These are phyloP conservation scores for Ascocoryne sarcoides DNA, from an alignment of 2,329 filamentous ascomycete species.

Conservation along the genomic window DNA sequence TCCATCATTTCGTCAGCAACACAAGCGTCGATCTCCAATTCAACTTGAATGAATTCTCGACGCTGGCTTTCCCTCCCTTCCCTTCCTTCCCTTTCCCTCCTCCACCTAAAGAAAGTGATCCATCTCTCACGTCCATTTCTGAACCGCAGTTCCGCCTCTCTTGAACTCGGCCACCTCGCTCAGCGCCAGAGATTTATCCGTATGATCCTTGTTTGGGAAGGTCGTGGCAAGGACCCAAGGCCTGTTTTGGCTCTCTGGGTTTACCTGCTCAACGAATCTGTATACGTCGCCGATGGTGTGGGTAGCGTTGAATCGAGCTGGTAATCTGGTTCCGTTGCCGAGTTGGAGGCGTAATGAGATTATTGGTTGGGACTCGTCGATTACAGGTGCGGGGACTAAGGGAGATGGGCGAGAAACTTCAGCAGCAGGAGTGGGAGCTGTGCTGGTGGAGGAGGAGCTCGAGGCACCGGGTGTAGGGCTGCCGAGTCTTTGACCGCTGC, in stretches of 20 bases:
- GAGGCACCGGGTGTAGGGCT: slow-evolving; percentile 62
- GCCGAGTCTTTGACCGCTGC: slow-evolving; percentile 64
- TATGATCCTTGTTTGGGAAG: slow-evolving; percentile 74
- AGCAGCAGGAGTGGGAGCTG: slow-evolving; percentile 28
- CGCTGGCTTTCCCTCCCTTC: background rate
- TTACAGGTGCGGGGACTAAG: slow-evolving; percentile 32
- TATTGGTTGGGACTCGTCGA: slow-evolving; percentile 60
- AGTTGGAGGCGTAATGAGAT: slow-evolving; percentile 69
- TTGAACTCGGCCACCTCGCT: slow-evolving; percentile 57
- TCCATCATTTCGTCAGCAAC: no score
- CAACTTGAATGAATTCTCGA: background rate
- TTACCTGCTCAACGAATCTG: slow-evolving; percentile 60
- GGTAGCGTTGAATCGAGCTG: slow-evolving; percentile 73
- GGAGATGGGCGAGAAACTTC: slow-evolving; percentile 27
- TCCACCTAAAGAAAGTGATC: background rate
- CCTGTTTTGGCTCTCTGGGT: slow-evolving; percentile 46
- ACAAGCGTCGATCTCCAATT: no score
- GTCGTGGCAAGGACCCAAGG: slow-evolving; percentile 71
- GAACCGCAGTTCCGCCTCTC: slow-evolving; percentile 55
- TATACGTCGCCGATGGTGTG: slow-evolving; percentile 75
- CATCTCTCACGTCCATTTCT: slow-evolving; percentile 37
- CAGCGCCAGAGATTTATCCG: slow-evolving; percentile 51
- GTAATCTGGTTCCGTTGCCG: slow-evolving; percentile 65
- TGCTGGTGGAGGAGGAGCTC: slow-evolving; percentile 27
- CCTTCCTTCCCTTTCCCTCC: background rate